phyloP scores from a whole-genome alignment of 2,329 filamentous ascomycete species.

The Xylaria sp. region DNA sequence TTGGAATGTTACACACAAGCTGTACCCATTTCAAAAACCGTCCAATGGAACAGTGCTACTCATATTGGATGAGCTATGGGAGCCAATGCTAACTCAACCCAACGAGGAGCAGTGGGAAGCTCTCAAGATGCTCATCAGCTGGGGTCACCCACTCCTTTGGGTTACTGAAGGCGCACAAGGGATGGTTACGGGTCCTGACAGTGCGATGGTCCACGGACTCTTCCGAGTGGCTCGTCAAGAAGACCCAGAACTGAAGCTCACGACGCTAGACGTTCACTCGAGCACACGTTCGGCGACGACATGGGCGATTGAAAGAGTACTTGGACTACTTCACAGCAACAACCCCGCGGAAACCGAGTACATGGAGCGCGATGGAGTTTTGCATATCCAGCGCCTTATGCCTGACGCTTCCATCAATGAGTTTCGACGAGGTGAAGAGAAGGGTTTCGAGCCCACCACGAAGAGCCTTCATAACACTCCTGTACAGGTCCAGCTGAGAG shows the following conservation, averaged over 20 bases:
- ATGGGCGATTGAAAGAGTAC: conserved; percentile 13
- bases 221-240: conserved; percentile 42
- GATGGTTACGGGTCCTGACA: conserved; percentile 39
- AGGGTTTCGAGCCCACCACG: conserved; percentile 21
- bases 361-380: conserved; percentile 44
- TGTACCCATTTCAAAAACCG: background rate
- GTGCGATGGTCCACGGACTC: conserved; percentile 38
- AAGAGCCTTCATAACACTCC: conserved; percentile 32
- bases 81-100: background rate
- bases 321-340: background rate
- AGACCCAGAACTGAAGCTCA: conserved; percentile 26
- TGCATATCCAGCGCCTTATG: conserved; percentile 43
- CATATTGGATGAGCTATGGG: background rate
- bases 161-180: conserved; percentile 43
- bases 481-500: conserved; percentile 27
- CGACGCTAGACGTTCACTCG: conserved; percentile 37
- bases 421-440: conserved; percentile 21
- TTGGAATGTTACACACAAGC: background rate
- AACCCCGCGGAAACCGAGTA: conserved; percentile 44
- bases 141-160: conserved; percentile 41
- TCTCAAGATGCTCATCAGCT: conserved; percentile 39
- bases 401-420: conserved; percentile 43
- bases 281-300: conserved; percentile 31
- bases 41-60: background rate
- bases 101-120: conserved; percentile 37